phyloP scores from a whole-genome alignment of 305 asterid species.

The Fraxinus albicans region DNA sequence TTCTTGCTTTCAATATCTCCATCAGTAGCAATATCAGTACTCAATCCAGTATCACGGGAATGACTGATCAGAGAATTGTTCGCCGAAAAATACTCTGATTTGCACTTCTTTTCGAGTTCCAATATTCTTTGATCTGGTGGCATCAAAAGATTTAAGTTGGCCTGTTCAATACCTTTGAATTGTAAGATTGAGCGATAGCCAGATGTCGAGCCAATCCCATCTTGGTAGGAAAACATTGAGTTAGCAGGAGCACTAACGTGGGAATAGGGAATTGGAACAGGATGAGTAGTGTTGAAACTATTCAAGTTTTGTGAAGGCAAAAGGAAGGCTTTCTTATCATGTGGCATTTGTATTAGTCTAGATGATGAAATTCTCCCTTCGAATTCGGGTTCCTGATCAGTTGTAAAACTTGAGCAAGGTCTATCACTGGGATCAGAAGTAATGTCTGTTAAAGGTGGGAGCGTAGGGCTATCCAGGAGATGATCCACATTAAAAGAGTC shows the following conservation, averaged over 20 bases:
- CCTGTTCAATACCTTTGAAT: constrained; percentile 19
- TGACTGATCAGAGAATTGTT: constrained; percentile 50
- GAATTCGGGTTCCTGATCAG: constrained; percentile 24
- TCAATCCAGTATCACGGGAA: constrained; percentile 60
- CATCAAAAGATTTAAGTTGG: constrained; percentile 13
- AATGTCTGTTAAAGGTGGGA: constrained; percentile 51
- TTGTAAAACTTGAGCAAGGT: constrained; percentile 25
- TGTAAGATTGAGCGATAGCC: constrained; percentile 15
- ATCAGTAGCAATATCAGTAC: constrained; percentile 50
- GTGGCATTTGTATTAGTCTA: constrained; percentile 21
- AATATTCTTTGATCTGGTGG: constrained; percentile 15
- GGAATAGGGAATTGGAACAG: constrained; percentile 27
- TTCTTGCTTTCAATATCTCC: constrained; percentile 29
- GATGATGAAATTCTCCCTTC: constrained; percentile 1
- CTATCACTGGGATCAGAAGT: constrained; percentile 18
- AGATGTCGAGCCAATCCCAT: constrained; percentile 14
- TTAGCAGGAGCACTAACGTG: constrained; percentile 28
- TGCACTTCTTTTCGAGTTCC: constrained; percentile 11
- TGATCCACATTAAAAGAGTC: constrained; percentile 56
- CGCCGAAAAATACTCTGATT: constrained; percentile 39
- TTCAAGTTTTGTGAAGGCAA: constrained; percentile 24
- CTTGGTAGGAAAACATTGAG: constrained; percentile 23
- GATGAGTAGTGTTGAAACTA: constrained; percentile 8
- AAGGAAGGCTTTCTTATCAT: constrained; percentile 22
- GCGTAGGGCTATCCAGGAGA: constrained; percentile 47